A percentile compares a stretch with the other conserved stretches of the same genome.
phyloP scores from a whole-genome alignment of 768 basidiomycete species.

The Hygrophorus pudorinus region DNA sequence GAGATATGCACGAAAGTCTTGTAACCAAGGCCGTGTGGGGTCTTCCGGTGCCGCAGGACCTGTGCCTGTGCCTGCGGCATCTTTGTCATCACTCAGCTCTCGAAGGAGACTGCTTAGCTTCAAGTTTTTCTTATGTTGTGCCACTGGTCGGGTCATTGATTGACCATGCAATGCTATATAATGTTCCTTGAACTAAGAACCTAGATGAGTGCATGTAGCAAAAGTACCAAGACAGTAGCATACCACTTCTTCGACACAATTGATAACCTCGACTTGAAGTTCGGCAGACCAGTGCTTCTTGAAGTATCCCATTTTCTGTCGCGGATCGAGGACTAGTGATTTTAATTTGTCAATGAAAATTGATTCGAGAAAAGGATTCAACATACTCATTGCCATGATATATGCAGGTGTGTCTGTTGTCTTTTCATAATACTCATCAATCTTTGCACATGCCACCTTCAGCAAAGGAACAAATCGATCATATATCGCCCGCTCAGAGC shows the following conservation, averaged over 20 bases:
- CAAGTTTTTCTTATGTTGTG: too few relatives aligned
- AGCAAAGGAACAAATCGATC: conserved; percentile 14
- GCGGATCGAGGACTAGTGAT: conserved; percentile 16
- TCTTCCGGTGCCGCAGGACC: conserved; percentile 2
- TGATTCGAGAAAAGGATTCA: not conserved
- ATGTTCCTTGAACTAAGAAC: conserved; percentile 10
- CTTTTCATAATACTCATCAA: conserved; percentile 22
- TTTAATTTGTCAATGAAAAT: not conserved
- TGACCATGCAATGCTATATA: too few relatives aligned
- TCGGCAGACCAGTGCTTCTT: conserved; percentile 17
- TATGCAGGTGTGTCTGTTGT: conserved; percentile 20
- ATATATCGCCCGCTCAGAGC: conserved; percentile 10
- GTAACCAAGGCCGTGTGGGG: conserved; percentile 9
- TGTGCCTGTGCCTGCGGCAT: conserved; percentile 2
- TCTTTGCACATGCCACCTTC: conserved; percentile 15
- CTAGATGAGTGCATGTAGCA: not conserved
- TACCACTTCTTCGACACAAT: conserved; percentile 12
- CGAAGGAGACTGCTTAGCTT: too few relatives aligned
- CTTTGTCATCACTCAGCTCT: too few relatives aligned
- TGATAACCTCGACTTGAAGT: conserved; percentile 10
- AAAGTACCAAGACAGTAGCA: not conserved
- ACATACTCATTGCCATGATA: conserved; percentile 20
- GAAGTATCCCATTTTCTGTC: conserved; percentile 15
- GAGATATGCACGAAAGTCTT: conserved; percentile 17
- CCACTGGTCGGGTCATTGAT: too few relatives aligned